phyloP scores from a whole-genome alignment of 2,329 filamentous ascomycete genomes.

The Alternaria conjuncta region DNA sequence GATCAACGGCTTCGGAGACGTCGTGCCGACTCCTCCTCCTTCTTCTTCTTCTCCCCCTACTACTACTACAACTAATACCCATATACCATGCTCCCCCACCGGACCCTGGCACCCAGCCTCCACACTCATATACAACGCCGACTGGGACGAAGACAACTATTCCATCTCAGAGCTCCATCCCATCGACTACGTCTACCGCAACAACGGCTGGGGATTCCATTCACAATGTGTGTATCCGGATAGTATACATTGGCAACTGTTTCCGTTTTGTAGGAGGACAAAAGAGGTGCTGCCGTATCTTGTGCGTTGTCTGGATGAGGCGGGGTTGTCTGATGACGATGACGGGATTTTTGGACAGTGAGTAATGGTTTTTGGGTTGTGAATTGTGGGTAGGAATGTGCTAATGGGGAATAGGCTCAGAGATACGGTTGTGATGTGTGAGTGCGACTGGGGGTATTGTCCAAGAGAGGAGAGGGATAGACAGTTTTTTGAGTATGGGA shows the following conservation, averaged over 20 bases:
- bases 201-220: too few species aligned
- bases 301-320: background rate
- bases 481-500: too few species aligned
- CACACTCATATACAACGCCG: background rate
- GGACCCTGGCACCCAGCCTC: background rate
- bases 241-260: background rate
- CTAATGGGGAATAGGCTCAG: background rate
- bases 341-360: too few species aligned
- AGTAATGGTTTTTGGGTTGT: too few species aligned
- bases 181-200: background rate
- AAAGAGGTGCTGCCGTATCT: background rate
- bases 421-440: background rate
- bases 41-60: too few species aligned
- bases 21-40: background rate
- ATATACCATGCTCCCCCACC: too few species aligned
- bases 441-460: background rate
- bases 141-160: too few species aligned
- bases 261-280: background rate
- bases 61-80: too few species aligned
- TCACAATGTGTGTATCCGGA: fast-evolving
- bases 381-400: background rate
- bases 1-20: background rate
- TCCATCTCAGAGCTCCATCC: too few species aligned
- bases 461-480: too few species aligned
- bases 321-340: background rate